phyloP scores from a whole-genome alignment of 2,329 filamentous ascomycete species.

The Venturia asperata region DNA sequence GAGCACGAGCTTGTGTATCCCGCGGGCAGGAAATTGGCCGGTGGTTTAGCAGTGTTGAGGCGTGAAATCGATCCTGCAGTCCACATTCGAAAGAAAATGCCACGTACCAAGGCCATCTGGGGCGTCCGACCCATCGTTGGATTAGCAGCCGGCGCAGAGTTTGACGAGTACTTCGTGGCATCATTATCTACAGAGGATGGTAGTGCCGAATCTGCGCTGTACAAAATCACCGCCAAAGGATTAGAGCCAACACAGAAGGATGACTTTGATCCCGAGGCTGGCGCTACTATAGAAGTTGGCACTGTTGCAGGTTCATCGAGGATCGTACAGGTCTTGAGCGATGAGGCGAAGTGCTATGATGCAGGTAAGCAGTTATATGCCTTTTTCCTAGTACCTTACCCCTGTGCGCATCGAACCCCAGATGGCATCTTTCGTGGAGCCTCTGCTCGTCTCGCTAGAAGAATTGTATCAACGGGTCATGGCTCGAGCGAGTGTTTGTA shows the following conservation, averaged over 20 bases:
- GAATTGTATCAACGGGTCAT: background rate
- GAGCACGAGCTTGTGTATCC: conserved; percentile 43
- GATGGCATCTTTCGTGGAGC: background rate
- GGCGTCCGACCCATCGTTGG: conserved; percentile 56
- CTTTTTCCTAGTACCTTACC: conserved; percentile 12
- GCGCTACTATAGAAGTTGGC: conserved; percentile 77
- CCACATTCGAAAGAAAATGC: conserved; percentile 62
- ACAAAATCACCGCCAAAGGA: conserved; percentile 7
- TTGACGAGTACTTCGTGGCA: conserved; percentile 76
- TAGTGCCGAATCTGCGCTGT: conserved; percentile 71
- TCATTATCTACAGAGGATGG: conserved; percentile 60
- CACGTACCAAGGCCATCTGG: conserved; percentile 72
- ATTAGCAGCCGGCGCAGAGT: conserved; percentile 40
- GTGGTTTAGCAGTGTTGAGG: conserved; percentile 68
- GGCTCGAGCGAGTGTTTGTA: background rate
- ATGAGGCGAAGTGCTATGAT: conserved; percentile 85
- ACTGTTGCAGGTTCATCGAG: conserved; percentile 73
- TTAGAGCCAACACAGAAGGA: conserved; percentile 51
- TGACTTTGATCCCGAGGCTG: conserved; percentile 87
- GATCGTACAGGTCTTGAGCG: conserved; percentile 80
- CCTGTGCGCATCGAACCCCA: conserved; percentile 17
- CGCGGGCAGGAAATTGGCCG: conserved; percentile 58
- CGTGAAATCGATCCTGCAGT: conserved; percentile 68
- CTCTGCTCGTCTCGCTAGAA: background rate
- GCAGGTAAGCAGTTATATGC: conserved; percentile 54